Evolutionary conservation across 257 asterid species (phyloP).

Genomic region (Verbena officinalis): DNA sequence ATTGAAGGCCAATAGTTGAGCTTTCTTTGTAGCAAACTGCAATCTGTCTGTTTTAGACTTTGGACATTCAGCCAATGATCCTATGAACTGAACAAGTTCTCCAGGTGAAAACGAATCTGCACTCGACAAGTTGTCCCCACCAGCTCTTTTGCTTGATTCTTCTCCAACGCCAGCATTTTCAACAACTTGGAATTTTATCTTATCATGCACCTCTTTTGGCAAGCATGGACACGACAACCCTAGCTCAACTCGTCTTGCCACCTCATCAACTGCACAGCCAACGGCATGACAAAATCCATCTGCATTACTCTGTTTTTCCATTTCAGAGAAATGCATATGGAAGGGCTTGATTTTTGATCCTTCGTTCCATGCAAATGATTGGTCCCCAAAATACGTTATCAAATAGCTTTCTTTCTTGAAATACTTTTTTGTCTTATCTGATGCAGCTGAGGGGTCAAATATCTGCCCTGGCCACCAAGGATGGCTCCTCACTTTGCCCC

Average conservation of each 20-base stretch:
- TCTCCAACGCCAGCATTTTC: conserved; percentile 51
- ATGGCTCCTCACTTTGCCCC: conserved; percentile 92
- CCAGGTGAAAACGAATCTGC: conserved; percentile 50
- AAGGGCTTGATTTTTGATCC: conserved; percentile 62
- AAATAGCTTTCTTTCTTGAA: conserved; percentile 52
- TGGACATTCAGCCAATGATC: conserved; percentile 57
- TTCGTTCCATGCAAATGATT: conserved; percentile 86
- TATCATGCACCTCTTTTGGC: conserved; percentile 42
- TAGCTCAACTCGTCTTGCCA: conserved; percentile 57
- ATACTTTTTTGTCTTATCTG: conserved; percentile 51
- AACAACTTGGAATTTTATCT: conserved; percentile 45
- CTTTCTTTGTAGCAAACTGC: conserved; percentile 43
- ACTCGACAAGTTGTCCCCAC: conserved; percentile 43
- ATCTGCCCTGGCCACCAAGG: conserved; percentile 99
- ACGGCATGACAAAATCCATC: conserved; percentile 55
- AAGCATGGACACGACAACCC: conserved; percentile 77
- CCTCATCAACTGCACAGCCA: conserved; percentile 60
- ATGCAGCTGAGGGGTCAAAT: conserved; percentile 64
- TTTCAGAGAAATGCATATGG: conserved; percentile 46
- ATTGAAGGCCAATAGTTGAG: conserved; percentile 60
- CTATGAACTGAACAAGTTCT: conserved; percentile 41
- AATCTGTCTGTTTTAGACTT: conserved; percentile 36
- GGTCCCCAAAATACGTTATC: conserved; percentile 82
- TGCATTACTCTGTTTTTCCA: conserved; percentile 61
- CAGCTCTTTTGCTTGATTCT: conserved; percentile 40